phyloP scores from a whole-genome alignment of 768 basidiomycete genomes.

The Pleurotus tuber-regium region DNA sequence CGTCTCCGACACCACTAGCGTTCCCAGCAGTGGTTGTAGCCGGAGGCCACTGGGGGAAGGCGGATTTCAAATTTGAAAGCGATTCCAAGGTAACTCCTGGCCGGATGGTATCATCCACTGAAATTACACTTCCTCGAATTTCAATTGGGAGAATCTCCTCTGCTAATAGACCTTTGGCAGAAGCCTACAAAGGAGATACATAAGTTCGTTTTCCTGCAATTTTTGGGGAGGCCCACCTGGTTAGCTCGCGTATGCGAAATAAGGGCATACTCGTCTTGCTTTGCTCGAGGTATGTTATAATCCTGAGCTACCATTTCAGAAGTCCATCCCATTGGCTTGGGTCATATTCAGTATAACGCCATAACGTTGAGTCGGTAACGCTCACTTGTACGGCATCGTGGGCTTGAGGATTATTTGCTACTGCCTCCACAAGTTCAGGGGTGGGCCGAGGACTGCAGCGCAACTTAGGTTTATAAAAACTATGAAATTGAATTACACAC shows the following conservation, averaged over 20 bases:
- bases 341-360: background rate
- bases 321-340: slow-evolving; percentile 92
- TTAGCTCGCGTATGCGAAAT: slow-evolving; percentile 83
- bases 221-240: slow-evolving; percentile 35
- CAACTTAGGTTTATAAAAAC: slow-evolving; percentile 7
- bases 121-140: slow-evolving; percentile 62
- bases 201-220: background rate
- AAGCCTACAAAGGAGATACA: slow-evolving; percentile 41
- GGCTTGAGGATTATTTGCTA: slow-evolving; percentile 60
- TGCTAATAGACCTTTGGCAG: slow-evolving; percentile 68
- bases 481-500: slow-evolving; percentile 33
- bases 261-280: slow-evolving; percentile 88
- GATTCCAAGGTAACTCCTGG: slow-evolving; percentile 78
- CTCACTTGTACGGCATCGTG: slow-evolving; percentile 73
- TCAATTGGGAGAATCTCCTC: slow-evolving; percentile 90
- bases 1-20: slow-evolving; percentile 89
- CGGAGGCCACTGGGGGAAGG: slow-evolving; percentile 78
- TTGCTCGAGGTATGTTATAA: slow-evolving; percentile 74
- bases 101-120: slow-evolving; percentile 86
- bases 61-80: slow-evolving; percentile 78
- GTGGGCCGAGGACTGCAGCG: slow-evolving; percentile 65
- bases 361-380: background rate
- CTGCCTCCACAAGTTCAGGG: slow-evolving; percentile 57
- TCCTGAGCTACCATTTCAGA: slow-evolving; percentile 86
- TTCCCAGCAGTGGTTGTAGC: slow-evolving; percentile 79